phyloP scores from a whole-genome alignment of 768 basidiomycete genomes.

The Tricholoma sp. region DNA sequence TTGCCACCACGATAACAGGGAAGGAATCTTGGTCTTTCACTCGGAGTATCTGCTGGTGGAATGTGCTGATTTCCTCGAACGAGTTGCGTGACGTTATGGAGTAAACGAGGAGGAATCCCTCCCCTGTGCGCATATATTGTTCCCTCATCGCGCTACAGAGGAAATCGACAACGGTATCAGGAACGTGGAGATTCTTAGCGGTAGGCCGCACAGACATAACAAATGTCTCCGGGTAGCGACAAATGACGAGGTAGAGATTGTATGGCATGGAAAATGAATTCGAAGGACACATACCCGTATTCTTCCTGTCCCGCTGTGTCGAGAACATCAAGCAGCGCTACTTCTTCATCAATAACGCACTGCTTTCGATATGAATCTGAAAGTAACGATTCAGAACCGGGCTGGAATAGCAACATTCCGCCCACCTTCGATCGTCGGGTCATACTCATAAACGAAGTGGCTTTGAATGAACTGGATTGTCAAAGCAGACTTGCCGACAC shows the following conservation, averaged over 20 bases:
- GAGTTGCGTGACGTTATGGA: conserved; percentile 96
- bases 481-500: conserved; percentile 73
- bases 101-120: conserved; percentile 97
- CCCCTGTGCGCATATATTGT: conserved; percentile 98
- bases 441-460: conserved; percentile 88
- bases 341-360: conserved; percentile 92
- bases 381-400: conserved; percentile 47
- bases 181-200: not conserved
- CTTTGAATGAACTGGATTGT: conserved; percentile 99
- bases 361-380: conserved; percentile 94
- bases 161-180: conserved; percentile 2
- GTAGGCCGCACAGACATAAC: not conserved
- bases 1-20: conserved; percentile 94
- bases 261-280: conserved; percentile 3
- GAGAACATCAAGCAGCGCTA: conserved; percentile 91
- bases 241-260: not conserved
- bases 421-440: conserved; percentile 91
- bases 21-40: conserved; percentile 96
- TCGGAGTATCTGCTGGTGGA: conserved; percentile 93
- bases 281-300: conserved; percentile 64
- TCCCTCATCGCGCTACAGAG: conserved; percentile 88
- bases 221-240: not conserved
- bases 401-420: conserved; percentile 5
- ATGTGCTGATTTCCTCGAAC: conserved; percentile 94
- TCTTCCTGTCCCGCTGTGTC: conserved; percentile 97